Evolutionary conservation across 441 rosid species (phyloP), one percentile per base, ranked within the genome.

Genomic region (Eugenia klotzschiana): DNA sequence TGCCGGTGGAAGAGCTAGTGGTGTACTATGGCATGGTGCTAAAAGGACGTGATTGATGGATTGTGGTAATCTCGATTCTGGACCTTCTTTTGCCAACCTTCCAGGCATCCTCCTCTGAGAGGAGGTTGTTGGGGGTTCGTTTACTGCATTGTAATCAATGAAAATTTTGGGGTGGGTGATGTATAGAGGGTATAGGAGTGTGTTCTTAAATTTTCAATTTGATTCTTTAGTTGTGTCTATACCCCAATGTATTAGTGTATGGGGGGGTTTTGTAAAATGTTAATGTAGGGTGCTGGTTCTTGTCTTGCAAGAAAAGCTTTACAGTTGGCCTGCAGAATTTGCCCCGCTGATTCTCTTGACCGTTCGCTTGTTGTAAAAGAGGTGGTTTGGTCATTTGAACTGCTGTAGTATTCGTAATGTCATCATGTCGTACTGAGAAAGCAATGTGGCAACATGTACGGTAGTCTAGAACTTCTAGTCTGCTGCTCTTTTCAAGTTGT

Each of bases 141-240:
- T 64, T 84, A 81, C 80, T 86, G 80, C 79, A 51, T 85, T 87
- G 88, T 90, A 87, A 84, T 82, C 77, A 80, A 82, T 86, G 86
- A 86, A 87, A 54, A 87, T 90, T 89, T 89, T 88, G 87, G 83
- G 82, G 79, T 51, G 87, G 91, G 85, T 88, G 80, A 82, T 89
- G 91, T 91, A 88, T 85, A 91, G 86, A 73, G 85, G 88, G 87
- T 90, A 90, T 86, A 88, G 90, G 83, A 58, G 84, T 81, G 84
- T 81, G 80, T 57, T 41, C 73, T 85, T 52, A 82, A 23, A 22
- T 33, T 82, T 73, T 83, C 53, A 20, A 33, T 18, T 33, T 64
- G 77, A 64, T 64, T 64, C 77, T 64, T 64, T 64, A 43, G 37
- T 64, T 33, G 43, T 64, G 77, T 64, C 77, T 64, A 64, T 64